Conservation (phyloP, 495 filamentous ascomycete species). For the Hypoxylon fragiforme region DNA sequence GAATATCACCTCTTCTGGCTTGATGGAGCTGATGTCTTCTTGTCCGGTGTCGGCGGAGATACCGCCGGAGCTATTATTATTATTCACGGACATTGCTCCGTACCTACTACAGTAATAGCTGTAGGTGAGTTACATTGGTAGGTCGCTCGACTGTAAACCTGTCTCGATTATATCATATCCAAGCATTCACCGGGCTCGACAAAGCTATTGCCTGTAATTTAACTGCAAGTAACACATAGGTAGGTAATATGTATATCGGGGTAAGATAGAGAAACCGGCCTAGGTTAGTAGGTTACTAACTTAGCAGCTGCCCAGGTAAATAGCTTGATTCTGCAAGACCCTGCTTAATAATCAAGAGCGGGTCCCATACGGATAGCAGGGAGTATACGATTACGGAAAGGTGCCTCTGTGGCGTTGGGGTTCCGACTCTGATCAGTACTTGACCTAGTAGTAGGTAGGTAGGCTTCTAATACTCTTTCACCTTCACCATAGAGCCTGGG, state of each 20-base stretch:
- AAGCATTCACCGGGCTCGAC: background rate
- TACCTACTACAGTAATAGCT: background rate
- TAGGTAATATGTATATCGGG: too few species aligned
- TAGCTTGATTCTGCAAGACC: too few species aligned
- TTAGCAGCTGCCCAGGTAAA: too few species aligned
- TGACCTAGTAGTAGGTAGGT: background rate
- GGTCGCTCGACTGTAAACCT: too few species aligned
- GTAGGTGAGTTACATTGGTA: too few species aligned
- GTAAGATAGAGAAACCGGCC: too few species aligned
- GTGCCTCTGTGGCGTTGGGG: too few species aligned
- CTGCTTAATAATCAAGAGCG: slow-evolving; percentile 17
- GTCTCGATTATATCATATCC: background rate
- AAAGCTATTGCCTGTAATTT: too few species aligned
- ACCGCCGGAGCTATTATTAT: slow-evolving; percentile 11
- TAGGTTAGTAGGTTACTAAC: too few species aligned
- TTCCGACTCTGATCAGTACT: too few species aligned
- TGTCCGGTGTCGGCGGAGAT: slow-evolving; percentile 3
- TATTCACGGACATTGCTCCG: slow-evolving; percentile 17
- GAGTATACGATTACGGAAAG: background rate
- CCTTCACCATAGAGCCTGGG: background rate
- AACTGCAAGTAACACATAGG: too few species aligned
- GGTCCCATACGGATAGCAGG: slow-evolving; percentile 1
- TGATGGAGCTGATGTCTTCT: slow-evolving; percentile 12
- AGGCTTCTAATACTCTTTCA: background rate
- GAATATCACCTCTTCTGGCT: slow-evolving; percentile 43